Percentiles rank a stretch among this genome's conserved stretches.
These are phyloP conservation scores for Cladophialophora immunda DNA, from an alignment of 2,329 filamentous ascomycete species.

Conservation along the genomic window DNA sequence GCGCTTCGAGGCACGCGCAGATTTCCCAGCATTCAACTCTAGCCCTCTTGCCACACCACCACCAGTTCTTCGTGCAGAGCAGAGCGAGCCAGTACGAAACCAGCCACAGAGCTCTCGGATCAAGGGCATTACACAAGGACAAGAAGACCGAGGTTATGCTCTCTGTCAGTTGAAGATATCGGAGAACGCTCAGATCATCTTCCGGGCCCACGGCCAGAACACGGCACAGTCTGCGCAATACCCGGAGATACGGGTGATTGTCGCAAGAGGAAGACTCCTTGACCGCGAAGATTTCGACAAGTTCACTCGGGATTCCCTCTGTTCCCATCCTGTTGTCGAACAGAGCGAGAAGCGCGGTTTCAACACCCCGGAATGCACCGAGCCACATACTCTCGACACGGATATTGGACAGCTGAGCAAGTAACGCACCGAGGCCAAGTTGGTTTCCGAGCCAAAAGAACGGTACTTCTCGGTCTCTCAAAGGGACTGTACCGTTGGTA, in stretches of 20 bases:
- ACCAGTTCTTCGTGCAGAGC: conserved; percentile 22
- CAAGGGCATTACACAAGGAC: conserved; percentile 16
- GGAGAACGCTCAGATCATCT: conserved; percentile 8
- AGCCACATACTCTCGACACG: conserved; percentile 10
- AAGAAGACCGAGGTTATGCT: conserved; percentile 17
- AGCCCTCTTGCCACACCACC: conserved; percentile 19
- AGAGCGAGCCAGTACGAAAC: conserved; percentile 26
- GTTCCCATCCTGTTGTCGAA: conserved; percentile 16
- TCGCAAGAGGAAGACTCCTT: background rate
- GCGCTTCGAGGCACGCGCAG: conserved; percentile 18
- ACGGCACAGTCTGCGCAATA: conserved; percentile 21
- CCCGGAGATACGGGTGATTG: conserved; percentile 10
- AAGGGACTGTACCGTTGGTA: conserved; percentile 8
- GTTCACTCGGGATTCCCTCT: conserved; percentile 11
- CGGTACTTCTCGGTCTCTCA: conserved; percentile 9
- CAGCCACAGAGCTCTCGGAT: conserved; percentile 20
- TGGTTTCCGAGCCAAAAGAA: conserved; percentile 26
- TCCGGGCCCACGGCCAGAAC: conserved; percentile 14
- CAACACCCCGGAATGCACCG: conserved; percentile 10
- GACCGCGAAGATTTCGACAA: conserved; percentile 12
- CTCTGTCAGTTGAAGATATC: conserved; percentile 25
- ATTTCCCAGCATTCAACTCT: conserved; percentile 21
- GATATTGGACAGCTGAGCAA: conserved; percentile 7
- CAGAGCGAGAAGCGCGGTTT: background rate
- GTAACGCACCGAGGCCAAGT: conserved; percentile 13